These are phyloP conservation scores for Russula sp. DNA, from an alignment of 768 basidiomycete species.

Conservation along the genomic window DNA sequence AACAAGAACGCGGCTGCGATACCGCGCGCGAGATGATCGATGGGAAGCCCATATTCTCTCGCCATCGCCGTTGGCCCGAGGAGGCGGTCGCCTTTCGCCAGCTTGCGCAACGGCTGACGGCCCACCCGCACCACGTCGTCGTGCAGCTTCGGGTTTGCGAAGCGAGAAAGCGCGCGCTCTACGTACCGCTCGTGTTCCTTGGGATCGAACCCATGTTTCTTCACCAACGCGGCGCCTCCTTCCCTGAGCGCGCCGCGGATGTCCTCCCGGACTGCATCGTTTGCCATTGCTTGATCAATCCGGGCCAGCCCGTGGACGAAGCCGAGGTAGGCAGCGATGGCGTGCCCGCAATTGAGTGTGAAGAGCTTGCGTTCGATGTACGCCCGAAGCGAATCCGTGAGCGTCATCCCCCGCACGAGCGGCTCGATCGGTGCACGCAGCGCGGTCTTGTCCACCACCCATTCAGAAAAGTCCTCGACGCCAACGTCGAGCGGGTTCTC, in stretches of 20 bases:
- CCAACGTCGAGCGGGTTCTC: constrained; percentile 34
- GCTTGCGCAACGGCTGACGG: constrained; percentile 37
- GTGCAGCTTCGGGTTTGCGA: constrained; percentile 33
- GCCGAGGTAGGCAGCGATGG: constrained; percentile 37
- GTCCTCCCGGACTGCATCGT: constrained; percentile 29
- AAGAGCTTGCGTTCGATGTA: constrained; percentile 41
- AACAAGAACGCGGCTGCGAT: constrained; percentile 36
- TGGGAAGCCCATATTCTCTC: constrained; percentile 29
- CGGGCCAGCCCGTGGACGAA: constrained; percentile 30
- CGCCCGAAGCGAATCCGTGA: constrained; percentile 31
- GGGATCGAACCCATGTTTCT: constrained; percentile 28
- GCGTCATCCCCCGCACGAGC: constrained; percentile 30
- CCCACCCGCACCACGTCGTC: constrained; percentile 36
- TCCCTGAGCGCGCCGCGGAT: constrained; percentile 34
- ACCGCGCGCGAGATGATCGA: constrained; percentile 31
- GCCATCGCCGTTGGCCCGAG: constrained; percentile 36
- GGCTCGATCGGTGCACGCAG: constrained; percentile 29
- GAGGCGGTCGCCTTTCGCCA: constrained; percentile 33
- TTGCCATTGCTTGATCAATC: constrained; percentile 32
- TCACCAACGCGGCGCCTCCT: constrained; percentile 34
- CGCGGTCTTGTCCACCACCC: constrained; percentile 33
- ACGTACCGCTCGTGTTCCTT: constrained; percentile 31
- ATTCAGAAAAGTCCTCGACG: constrained; percentile 39
- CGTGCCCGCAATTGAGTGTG: constrained; percentile 40
- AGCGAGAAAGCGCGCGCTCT: constrained; percentile 32